phyloP scores from a whole-genome alignment of 2,329 filamentous ascomycete species.

The Verticillium isaacii region DNA sequence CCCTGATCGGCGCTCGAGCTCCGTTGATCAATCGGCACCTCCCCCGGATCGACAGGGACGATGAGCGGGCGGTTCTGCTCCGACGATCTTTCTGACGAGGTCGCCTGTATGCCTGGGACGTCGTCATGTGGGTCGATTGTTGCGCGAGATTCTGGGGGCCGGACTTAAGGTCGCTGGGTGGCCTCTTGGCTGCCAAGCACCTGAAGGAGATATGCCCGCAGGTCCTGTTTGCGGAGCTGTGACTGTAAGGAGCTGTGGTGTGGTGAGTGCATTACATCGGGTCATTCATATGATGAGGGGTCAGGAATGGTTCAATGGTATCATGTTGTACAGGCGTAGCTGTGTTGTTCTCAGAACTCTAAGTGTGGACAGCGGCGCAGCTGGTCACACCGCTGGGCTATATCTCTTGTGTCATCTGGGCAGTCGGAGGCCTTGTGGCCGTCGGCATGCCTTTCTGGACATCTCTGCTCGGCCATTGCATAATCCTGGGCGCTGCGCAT shows the following conservation, averaged over 20 bases:
- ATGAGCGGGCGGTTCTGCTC: neutral
- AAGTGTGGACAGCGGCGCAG: neutral
- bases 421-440: too few species aligned
- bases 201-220: neutral
- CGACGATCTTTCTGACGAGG: neutral
- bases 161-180: neutral
- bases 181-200: neutral
- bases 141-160: neutral
- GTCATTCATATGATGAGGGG: neutral
- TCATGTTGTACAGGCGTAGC: neutral
- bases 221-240: neutral
- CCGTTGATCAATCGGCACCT: neutral
- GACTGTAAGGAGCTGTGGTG: neutral
- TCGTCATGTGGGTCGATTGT: neutral
- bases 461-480: too few species aligned
- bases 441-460: too few species aligned
- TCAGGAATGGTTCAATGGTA: neutral
- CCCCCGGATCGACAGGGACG: conserved; percentile 4
- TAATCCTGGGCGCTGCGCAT: neutral
- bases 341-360: neutral
- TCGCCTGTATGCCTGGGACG: neutral
- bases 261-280: neutral
- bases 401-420: neutral
- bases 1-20: neutral
- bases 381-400: neutral